Conservation (phyloP, 2,329 filamentous ascomycete species). For the Fusarium buxicola region DNA sequence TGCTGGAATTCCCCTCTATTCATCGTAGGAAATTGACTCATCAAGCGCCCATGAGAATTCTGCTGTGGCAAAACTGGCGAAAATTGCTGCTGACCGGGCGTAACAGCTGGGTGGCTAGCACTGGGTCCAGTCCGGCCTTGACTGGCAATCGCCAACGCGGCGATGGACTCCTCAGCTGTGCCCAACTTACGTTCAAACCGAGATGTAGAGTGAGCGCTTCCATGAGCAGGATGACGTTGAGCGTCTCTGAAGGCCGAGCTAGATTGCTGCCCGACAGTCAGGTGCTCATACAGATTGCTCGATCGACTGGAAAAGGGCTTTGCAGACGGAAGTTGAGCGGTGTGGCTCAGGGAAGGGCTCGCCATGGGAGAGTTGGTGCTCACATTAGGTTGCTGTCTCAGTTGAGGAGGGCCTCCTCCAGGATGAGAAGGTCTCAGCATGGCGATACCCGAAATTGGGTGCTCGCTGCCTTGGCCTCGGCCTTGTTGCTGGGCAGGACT, state of each 20-base stretch:
- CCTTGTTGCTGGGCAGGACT: neutral
- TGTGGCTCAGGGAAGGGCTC: neutral
- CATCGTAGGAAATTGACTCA: neutral
- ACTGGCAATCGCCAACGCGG: slow-evolving; percentile 1
- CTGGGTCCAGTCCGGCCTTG: neutral
- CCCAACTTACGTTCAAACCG: slow-evolving; percentile 21
- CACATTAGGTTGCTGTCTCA: slow-evolving; percentile 6
- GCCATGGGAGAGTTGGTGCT: neutral
- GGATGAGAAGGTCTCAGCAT: slow-evolving; percentile 11
- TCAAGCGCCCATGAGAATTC: neutral
- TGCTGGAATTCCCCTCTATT: neutral
- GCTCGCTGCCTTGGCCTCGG: neutral
- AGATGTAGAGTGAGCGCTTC: slow-evolving; percentile 9
- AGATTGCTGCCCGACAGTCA: neutral
- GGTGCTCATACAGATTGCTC: slow-evolving; percentile 10
- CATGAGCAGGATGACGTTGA: slow-evolving; percentile 3
- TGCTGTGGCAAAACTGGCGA: neutral
- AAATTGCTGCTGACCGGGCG: neutral
- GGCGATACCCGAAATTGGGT: neutral
- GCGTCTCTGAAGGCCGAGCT: slow-evolving; percentile 3
- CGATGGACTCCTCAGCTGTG: slow-evolving; percentile 33
- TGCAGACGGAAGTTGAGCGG: neutral
- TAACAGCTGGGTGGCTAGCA: neutral
- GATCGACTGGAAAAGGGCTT: neutral
- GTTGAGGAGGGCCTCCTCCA: slow-evolving; percentile 1